Conservation (phyloP, 1,284 basidiomycete genomes). For the Fomitopsis pinicola region DNA sequence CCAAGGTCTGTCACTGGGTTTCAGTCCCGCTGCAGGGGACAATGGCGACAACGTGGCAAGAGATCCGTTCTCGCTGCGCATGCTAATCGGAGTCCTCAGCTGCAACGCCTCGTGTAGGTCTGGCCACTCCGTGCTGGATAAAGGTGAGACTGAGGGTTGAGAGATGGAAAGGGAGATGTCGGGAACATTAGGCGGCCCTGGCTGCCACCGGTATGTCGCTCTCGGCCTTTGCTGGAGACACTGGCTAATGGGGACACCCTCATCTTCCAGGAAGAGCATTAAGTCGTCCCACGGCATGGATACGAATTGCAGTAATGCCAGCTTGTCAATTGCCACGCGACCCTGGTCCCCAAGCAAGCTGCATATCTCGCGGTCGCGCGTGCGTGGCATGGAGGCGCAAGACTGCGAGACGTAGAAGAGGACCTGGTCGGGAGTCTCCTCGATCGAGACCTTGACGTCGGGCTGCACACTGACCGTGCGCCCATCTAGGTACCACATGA, state of each 20-base stretch:
- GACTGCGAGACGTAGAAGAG: background rate
- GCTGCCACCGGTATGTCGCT: background rate
- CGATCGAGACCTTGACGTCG: background rate
- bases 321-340: background rate
- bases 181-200: background rate
- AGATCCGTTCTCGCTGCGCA: too few relatives aligned
- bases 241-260: background rate
- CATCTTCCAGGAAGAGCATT: background rate
- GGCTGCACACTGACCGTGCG: background rate
- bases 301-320: background rate
- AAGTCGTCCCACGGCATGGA: background rate
- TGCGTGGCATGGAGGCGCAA: background rate
- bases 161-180: too few relatives aligned
- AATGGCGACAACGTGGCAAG: too few relatives aligned
- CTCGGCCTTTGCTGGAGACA: background rate
- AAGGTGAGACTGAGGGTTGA: too few relatives aligned
- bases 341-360: background rate
- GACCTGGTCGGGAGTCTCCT: background rate
- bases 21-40: too few relatives aligned
- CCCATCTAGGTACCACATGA: background rate
- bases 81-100: too few relatives aligned
- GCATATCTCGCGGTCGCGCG: background rate
- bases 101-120: too few relatives aligned
- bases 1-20: too few relatives aligned
- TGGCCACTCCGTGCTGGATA: too few relatives aligned